A percentile compares a stretch with the other conserved stretches of the same genome.
These are phyloP conservation scores for Mediolabrus comicus DNA, from an alignment of 108 stramenopile genomes.

Conservation along the genomic window DNA sequence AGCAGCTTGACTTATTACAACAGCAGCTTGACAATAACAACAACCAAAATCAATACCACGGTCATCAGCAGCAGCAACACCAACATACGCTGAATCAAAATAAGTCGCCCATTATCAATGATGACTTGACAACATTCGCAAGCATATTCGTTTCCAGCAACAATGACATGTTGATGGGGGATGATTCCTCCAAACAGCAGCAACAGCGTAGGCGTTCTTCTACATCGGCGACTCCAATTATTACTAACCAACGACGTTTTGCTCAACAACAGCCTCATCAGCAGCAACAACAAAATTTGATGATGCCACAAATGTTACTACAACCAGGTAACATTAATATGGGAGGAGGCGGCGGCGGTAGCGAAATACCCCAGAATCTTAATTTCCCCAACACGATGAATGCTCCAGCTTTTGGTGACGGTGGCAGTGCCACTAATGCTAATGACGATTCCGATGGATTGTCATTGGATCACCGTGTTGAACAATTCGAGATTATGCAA, in stretches of 20 bases:
- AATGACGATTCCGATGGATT: not conserved
- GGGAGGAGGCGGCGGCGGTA: not conserved
- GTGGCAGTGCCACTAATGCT: not conserved
- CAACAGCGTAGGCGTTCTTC: not conserved
- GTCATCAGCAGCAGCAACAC: not conserved
- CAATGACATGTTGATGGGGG: not conserved
- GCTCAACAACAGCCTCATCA: too few species aligned
- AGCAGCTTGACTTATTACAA: not conserved
- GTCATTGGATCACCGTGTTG: conserved; percentile 6
- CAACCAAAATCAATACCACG: not conserved
- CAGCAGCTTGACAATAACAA: not conserved
- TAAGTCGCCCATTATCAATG: not conserved
- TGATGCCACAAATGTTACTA: conserved; percentile 10
- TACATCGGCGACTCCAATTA: not conserved
- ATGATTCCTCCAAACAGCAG: not conserved
- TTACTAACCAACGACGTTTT: not conserved
- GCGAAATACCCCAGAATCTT: not conserved
- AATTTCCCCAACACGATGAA: not conserved
- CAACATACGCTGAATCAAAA: not conserved
- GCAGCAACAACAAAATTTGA: conserved; percentile 9
- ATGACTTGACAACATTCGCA: not conserved
- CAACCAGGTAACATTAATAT: not conserved
- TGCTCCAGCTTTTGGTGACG: not conserved
- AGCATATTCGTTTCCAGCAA: not conserved
- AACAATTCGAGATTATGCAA: conserved; percentile 9